phyloP scores from a whole-genome alignment of 768 basidiomycete genomes.

The Agrocybe praecox region DNA sequence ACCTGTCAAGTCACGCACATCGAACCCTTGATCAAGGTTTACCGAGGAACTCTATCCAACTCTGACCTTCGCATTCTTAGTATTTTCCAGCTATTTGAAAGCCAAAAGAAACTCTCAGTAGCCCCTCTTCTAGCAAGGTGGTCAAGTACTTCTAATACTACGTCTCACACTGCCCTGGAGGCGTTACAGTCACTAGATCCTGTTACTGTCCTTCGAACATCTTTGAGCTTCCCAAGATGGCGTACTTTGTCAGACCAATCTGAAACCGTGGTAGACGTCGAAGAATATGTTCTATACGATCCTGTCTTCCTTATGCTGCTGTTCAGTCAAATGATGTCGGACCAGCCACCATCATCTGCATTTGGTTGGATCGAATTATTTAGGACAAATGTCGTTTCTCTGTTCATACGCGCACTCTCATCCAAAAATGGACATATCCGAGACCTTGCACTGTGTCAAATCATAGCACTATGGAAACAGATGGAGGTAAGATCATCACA shows the following conservation, averaged over 20 bases:
- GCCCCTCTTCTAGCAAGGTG: constrained; percentile 66
- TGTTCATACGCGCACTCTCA: constrained; percentile 75
- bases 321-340: constrained; percentile 65
- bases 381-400: constrained; percentile 73
- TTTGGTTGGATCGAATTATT: constrained; percentile 88
- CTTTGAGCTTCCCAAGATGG: constrained; percentile 70
- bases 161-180: constrained; percentile 56
- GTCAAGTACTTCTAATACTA: constrained; percentile 50
- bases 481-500: constrained; percentile 59
- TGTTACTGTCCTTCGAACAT: constrained; percentile 66
- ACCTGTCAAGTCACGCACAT: constrained; percentile 87
- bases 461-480: constrained; percentile 60
- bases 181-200: constrained; percentile 75
- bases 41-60: constrained; percentile 68
- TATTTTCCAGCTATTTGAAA: constrained; percentile 80
- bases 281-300: constrained; percentile 65
- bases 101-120: constrained; percentile 64
- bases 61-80: constrained; percentile 71
- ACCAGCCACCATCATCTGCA: constrained; percentile 56
- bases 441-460: constrained; percentile 57
- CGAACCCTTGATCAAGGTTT: constrained; percentile 74
- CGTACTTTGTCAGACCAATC: constrained; percentile 47
- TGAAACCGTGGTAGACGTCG: constrained; percentile 20
- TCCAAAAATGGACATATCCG: constrained; percentile 64
- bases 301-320: constrained; percentile 75